phyloP scores from a whole-genome alignment of 345 rosid genomes.

The Litchi chinensis region DNA sequence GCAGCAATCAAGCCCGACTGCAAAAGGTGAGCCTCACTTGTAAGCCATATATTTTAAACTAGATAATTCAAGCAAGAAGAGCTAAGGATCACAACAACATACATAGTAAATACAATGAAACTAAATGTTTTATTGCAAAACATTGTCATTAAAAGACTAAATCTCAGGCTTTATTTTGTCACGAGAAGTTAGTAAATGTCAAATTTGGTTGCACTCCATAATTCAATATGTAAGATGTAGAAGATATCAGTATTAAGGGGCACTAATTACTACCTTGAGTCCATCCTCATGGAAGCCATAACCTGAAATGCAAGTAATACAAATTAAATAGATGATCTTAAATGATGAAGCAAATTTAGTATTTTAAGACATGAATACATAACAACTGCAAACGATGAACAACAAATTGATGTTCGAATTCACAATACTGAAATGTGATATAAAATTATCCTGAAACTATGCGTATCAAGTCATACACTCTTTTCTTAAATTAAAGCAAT shows the following conservation, averaged over 20 bases:
- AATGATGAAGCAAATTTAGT: not conserved
- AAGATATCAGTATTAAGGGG: conserved; percentile 1
- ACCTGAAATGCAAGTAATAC: conserved; percentile 49
- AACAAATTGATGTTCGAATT: not conserved
- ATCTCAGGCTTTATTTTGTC: not conserved
- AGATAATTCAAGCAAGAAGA: not conserved
- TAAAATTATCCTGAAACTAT: not conserved
- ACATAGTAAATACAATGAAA: not conserved
- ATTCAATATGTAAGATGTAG: not conserved
- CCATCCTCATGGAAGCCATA: conserved; percentile 98
- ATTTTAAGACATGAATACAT: not conserved
- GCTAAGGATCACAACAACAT: not conserved
- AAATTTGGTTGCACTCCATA: not conserved
- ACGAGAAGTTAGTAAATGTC: not conserved
- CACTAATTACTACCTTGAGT: conserved; percentile 54
- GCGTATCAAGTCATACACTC: not conserved
- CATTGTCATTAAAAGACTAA: not conserved
- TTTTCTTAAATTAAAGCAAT: not conserved
- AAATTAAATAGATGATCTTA: conserved; percentile 7
- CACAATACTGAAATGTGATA: not conserved
- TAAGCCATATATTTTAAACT: not conserved
- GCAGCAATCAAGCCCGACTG: conserved; percentile 87
- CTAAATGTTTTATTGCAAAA: not conserved
- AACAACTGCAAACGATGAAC: not conserved
- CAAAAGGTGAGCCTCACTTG: conserved; percentile 11